Percentiles rank a stretch among this genome's conserved stretches.
phyloP scores from a whole-genome alignment of 2,329 filamentous ascomycete genomes.

The Pseudocercospora pini-densiflorae region DNA sequence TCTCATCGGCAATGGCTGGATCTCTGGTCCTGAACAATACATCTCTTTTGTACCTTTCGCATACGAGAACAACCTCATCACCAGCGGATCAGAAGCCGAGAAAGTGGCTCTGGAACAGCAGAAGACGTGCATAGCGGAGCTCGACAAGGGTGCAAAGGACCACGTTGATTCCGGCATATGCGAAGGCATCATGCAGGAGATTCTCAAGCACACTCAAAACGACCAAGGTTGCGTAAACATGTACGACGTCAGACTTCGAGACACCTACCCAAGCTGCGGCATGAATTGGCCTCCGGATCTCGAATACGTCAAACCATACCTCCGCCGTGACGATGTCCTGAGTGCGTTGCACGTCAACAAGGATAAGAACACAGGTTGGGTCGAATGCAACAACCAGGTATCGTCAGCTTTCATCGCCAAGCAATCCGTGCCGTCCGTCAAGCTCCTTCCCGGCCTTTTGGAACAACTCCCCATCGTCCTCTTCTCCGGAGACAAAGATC shows the following conservation, averaged over 20 bases:
- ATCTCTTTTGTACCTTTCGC: constrained; percentile 81
- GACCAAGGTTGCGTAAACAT: constrained; percentile 80
- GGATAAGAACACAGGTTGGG: constrained; percentile 86
- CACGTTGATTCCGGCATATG: constrained; percentile 72
- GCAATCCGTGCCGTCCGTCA: constrained; percentile 73
- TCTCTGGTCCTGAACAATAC: constrained; percentile 89
- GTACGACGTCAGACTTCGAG: constrained; percentile 90
- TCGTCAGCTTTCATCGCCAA: constrained; percentile 69
- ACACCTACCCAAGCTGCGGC: constrained; percentile 81
- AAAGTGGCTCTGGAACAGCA: constrained; percentile 71
- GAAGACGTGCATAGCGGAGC: constrained; percentile 65
- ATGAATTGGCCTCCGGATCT: constrained; percentile 99
- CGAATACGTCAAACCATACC: constrained; percentile 75
- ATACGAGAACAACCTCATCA: constrained; percentile 74
- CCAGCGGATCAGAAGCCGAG: constrained; percentile 68
- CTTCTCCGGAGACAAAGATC: constrained; percentile 90
- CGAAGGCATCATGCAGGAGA: constrained; percentile 74
- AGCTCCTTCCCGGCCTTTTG: constrained; percentile 77
- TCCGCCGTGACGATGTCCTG: constrained; percentile 79
- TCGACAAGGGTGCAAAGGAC: constrained; percentile 62
- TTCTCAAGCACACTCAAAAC: constrained; percentile 67
- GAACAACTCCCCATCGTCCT: constrained; percentile 78
- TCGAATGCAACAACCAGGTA: constrained; percentile 84
- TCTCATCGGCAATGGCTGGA: constrained; percentile 97
- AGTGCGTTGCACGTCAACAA: constrained; percentile 79